Evolutionary conservation across 2,329 filamentous ascomycete species (phyloP), one percentile per base, ranked within the genome.

Genomic region (Phialophora chinensis): DNA sequence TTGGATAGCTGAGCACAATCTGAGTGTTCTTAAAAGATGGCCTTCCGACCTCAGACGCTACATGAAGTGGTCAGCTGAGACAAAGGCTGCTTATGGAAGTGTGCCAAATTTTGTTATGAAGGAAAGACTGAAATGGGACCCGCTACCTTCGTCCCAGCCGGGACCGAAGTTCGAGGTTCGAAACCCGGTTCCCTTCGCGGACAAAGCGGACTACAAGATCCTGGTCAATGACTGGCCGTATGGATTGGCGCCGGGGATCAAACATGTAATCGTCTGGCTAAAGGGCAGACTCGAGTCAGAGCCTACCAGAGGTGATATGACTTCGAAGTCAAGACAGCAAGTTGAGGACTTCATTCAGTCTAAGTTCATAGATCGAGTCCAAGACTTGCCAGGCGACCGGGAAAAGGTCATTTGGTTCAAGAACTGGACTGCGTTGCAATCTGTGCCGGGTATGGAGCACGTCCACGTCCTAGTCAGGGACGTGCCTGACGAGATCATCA

Each of bases 211-310:
- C 75, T 88, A 83, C 75, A 81, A 78, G 64, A 84, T 88, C 62
- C 77, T 88, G 55, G 78, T 78, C 52, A 89, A 89, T 72, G 87
- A 89, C 75, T 89, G 87, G 87, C 85, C 86, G 1, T 89, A 89
- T 75, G 86, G 85, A 3, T 72, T 88, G 20, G 81, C 77, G 1
- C 73, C 79, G 0, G 85, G 83, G 3, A 85, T 89, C 68, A 76
- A 73, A 17, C 87, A 89, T 73, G 75, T 89, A 0, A 77, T 85
- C 5, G 83, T 88, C 27, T 89, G 87, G 87, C 75, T 81, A 35
- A 84, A 84, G 62, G 83, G 80, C 5, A 80, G 81, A 0, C 81
- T 86, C 23, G 75, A 80, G 1, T 80, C 82, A 2, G 79, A 82
- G 66, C 75, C 78, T 17, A 74, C 75, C 0, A 78, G 77, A 58